Evolutionary conservation across 441 rosid genomes (phyloP).

Genomic region (Gossypium gossypioides): DNA sequence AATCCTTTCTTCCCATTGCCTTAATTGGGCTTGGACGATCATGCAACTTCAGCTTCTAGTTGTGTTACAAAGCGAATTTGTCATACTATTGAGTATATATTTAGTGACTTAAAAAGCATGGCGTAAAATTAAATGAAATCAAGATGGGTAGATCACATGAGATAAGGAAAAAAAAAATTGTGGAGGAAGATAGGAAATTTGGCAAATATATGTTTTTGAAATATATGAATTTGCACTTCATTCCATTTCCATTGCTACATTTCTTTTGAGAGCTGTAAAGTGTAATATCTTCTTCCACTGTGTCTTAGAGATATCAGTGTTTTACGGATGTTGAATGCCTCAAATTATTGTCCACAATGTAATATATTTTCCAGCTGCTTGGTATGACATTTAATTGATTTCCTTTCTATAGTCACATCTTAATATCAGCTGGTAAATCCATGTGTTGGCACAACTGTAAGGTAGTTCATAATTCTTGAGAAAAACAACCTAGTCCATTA

Average conservation of each 20-base stretch:
- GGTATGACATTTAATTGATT: background rate
- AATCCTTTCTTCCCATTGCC: background rate
- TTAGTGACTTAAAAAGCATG: background rate
- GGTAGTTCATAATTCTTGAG: background rate
- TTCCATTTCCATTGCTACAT: background rate
- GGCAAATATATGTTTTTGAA: background rate
- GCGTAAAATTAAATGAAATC: background rate
- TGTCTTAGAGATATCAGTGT: background rate
- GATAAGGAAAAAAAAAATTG: background rate
- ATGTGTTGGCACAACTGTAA: background rate
- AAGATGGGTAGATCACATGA: background rate
- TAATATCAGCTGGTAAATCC: constrained; percentile 1
- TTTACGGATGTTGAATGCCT: background rate
- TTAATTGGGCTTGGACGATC: background rate
- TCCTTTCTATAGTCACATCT: background rate
- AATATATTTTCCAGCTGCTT: background rate
- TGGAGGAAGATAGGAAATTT: background rate
- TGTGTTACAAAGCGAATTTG: background rate
- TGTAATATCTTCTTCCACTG: background rate
- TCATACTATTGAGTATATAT: background rate
- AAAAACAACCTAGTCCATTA: background rate
- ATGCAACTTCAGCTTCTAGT: background rate
- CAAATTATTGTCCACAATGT: background rate
- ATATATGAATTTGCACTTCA: background rate
- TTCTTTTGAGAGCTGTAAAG: background rate